phyloP scores from a whole-genome alignment of 2,329 filamentous ascomycete species.

The Cytospora piceae region DNA sequence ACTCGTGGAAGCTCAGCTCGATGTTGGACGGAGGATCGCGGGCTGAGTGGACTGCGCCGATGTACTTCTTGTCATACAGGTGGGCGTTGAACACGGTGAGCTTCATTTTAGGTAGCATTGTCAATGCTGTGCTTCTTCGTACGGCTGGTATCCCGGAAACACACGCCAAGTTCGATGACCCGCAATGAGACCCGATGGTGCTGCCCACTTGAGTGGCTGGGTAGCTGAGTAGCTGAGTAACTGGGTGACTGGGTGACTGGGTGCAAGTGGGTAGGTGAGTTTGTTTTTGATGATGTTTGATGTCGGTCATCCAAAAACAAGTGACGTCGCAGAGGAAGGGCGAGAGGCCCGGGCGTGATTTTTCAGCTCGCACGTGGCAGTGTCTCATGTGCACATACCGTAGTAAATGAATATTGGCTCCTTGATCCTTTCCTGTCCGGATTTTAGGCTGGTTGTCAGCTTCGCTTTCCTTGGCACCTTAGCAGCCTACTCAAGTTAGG shows the following conservation, averaged over 20 bases:
- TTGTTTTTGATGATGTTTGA: slow-evolving; percentile 1
- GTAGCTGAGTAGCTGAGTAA: neutral
- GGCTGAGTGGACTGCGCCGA: slow-evolving; percentile 48
- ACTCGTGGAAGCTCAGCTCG: slow-evolving; percentile 61
- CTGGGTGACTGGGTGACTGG: neutral
- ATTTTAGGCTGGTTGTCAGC: neutral
- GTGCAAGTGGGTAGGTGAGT: too few relatives aligned
- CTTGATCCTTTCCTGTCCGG: neutral
- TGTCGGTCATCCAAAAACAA: neutral
- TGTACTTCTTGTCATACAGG: slow-evolving; percentile 62
- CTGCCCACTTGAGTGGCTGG: neutral
- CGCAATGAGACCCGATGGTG: neutral
- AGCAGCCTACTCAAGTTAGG: neutral
- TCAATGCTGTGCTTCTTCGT: neutral
- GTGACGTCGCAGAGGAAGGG: neutral
- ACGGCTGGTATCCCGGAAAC: neutral
- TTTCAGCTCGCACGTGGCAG: neutral
- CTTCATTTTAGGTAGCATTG: slow-evolving; percentile 47
- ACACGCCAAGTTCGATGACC: neutral
- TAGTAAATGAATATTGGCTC: neutral
- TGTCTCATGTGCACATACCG: neutral
- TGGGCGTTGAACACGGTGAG: slow-evolving; percentile 68
- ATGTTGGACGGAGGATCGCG: slow-evolving; percentile 41
- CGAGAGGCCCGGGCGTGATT: neutral
- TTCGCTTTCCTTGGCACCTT: neutral